These are phyloP conservation scores for Sclerotinia borealis DNA, from an alignment of 2,329 filamentous ascomycete species.

Conservation along the genomic window DNA sequence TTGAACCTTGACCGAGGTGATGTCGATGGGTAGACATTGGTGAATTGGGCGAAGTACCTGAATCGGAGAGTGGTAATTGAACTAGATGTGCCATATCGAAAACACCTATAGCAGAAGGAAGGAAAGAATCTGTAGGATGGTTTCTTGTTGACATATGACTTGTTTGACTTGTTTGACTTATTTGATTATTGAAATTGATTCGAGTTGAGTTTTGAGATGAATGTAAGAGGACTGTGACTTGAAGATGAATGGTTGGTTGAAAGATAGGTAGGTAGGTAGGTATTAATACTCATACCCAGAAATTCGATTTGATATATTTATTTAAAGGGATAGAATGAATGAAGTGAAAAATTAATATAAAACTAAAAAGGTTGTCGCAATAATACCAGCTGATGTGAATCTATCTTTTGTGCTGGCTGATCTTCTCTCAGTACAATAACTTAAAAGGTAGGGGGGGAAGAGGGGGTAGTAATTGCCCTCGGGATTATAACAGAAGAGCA, in stretches of 20 bases:
- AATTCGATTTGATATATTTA: background rate
- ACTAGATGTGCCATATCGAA: slow-evolving; percentile 15
- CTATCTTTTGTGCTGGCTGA: too few species aligned
- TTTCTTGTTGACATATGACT: slow-evolving; percentile 17
- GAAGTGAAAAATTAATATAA: too few species aligned
- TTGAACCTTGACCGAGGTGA: background rate
- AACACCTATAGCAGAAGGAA: slow-evolving; percentile 24
- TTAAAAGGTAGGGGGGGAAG: too few species aligned
- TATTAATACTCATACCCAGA: background rate
- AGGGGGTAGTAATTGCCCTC: too few species aligned
- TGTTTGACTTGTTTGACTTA: background rate
- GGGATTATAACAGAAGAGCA: too few species aligned
- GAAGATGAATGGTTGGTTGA: background rate
- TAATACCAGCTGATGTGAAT: too few species aligned
- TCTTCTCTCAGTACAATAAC: too few species aligned
- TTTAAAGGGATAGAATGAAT: background rate
- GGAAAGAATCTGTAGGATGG: slow-evolving; percentile 26
- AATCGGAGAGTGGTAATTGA: slow-evolving; percentile 11
- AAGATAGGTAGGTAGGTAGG: background rate
- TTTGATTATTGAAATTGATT: background rate
- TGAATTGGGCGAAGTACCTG: slow-evolving; percentile 9
- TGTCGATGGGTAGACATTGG: slow-evolving; percentile 17
- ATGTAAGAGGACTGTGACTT: background rate
- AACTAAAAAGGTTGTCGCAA: too few species aligned
- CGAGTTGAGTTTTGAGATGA: background rate